Conservation (phyloP, 2,329 filamentous ascomycete genomes). For the Coniella lustricola region DNA sequence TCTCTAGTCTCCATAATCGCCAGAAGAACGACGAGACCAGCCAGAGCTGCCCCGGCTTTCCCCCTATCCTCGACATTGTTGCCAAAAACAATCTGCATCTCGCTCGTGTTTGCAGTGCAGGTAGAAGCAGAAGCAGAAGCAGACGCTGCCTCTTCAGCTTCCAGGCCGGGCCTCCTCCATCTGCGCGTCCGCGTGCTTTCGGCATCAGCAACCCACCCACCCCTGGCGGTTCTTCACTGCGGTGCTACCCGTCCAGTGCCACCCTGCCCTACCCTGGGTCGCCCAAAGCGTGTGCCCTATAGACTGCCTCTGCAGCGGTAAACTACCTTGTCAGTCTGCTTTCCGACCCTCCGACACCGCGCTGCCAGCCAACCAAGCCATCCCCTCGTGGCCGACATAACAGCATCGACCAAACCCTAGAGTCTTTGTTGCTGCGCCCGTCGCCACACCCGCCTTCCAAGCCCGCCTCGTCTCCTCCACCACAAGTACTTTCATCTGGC, state of each 20-base stretch:
- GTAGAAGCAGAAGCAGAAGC: no score
- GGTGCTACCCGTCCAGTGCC: constrained; percentile 4
- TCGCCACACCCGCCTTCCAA: neutral
- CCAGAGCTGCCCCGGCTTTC: no score
- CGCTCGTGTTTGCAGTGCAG: no score
- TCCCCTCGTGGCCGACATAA: constrained; percentile 7
- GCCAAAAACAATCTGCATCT: no score
- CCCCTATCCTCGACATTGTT: neutral
- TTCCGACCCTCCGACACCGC: constrained; percentile 10
- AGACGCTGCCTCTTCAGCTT: no score
- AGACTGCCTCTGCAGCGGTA: constrained; percentile 1
- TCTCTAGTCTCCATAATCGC: no score
- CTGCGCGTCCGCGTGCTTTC: neutral
- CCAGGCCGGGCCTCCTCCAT: no score
- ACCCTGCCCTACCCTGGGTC: constrained; percentile 4
- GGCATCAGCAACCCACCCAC: neutral
- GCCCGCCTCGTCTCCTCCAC: neutral
- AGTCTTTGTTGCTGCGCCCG: neutral
- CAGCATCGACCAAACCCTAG: constrained; percentile 1
- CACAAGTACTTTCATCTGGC: neutral
- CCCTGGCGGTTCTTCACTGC: constrained; percentile 2
- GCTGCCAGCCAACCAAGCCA: constrained; percentile 4
- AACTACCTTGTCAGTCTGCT: constrained; percentile 1
- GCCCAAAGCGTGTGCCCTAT: neutral
- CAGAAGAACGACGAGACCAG: no score